phyloP scores from a whole-genome alignment of 805 yeast genomes.

The Starmerella ratchasimensis region DNA sequence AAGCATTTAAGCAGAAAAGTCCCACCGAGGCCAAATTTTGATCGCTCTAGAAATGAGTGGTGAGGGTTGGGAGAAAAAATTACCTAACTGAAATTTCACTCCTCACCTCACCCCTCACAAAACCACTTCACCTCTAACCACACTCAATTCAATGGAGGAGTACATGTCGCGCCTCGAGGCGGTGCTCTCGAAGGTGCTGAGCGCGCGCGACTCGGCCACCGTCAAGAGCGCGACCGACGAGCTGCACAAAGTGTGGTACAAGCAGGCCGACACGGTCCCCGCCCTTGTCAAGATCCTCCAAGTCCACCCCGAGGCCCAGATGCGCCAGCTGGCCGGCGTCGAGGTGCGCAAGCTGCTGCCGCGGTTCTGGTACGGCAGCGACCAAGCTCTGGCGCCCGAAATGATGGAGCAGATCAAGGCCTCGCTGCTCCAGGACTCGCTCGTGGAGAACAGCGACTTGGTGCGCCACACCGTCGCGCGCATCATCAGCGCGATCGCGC shows the following conservation, averaged over 20 bases:
- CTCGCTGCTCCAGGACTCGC: constrained; percentile 54
- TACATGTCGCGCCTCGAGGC: constrained; percentile 53
- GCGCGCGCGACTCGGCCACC: constrained; percentile 59
- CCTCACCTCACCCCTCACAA: too few species aligned
- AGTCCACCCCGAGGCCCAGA: constrained; percentile 49
- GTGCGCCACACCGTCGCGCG: constrained; percentile 84
- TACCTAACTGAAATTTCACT: too few species aligned
- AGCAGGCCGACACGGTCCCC: constrained; percentile 58
- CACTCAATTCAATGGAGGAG: constrained; percentile 11
- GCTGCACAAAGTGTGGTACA: constrained; percentile 61
- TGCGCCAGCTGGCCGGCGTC: constrained; percentile 89
- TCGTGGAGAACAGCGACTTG: constrained; percentile 45
- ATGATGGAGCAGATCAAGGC: constrained; percentile 49
- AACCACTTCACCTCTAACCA: background rate
- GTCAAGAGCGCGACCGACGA: constrained; percentile 72
- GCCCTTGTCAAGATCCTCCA: constrained; percentile 72
- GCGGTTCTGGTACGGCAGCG: constrained; percentile 44
- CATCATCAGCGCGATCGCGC: constrained; percentile 75
- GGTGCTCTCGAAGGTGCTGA: constrained; percentile 61
- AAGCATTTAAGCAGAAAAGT: too few species aligned
- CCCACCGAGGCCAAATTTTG: too few species aligned
- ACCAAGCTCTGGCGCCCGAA: constrained; percentile 32
- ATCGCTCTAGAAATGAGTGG: too few species aligned
- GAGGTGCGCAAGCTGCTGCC: constrained; percentile 78
- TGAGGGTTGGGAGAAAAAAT: too few species aligned